These are phyloP conservation scores for Stephanodiscus triporus DNA, from an alignment of 108 stramenopile genomes.

Conservation along the genomic window DNA sequence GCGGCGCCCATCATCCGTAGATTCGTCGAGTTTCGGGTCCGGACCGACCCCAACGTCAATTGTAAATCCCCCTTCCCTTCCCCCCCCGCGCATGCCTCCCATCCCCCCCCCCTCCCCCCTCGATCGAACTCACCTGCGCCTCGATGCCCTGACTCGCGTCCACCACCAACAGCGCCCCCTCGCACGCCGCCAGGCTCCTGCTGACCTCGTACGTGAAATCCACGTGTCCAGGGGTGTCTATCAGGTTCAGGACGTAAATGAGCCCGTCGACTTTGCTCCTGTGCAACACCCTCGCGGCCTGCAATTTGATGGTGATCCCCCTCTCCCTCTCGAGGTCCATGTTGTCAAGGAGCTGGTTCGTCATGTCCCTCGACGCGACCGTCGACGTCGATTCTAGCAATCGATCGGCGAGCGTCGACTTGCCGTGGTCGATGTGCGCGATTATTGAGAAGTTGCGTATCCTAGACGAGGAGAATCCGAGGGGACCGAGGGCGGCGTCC, in stretches of 20 bases:
- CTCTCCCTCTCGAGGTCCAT: conserved; percentile 98
- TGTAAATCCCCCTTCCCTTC: not conserved
- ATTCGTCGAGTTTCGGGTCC: no score
- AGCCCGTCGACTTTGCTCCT: conserved; percentile 80
- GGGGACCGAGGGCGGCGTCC: conserved; percentile 10
- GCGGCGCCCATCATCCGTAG: no score
- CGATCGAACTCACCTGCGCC: conserved; percentile 76
- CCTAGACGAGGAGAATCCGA: conserved; percentile 52
- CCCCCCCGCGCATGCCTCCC: no score
- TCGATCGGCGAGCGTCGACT: conserved; percentile 96
- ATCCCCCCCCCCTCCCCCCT: no score
- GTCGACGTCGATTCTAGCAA: conserved; percentile 89
- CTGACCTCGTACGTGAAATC: conserved; percentile 98
- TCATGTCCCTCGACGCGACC: conserved; percentile 91
- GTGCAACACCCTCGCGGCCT: conserved; percentile 96
- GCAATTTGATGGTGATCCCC: conserved; percentile 98
- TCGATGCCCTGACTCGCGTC: conserved; percentile 99
- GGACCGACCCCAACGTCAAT: no score
- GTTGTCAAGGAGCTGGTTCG: conserved; percentile 93
- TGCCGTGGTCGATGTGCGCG: conserved; percentile 98
- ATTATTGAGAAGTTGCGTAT: conserved; percentile 98
- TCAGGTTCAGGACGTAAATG: conserved; percentile 79
- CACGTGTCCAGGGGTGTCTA: conserved; percentile 92
- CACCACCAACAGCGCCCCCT: conserved; percentile 98
- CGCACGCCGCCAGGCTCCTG: conserved; percentile 96